These are phyloP conservation scores for Aspergillus saccharolyticus DNA, from an alignment of 495 filamentous ascomycete species.

Conservation along the genomic window DNA sequence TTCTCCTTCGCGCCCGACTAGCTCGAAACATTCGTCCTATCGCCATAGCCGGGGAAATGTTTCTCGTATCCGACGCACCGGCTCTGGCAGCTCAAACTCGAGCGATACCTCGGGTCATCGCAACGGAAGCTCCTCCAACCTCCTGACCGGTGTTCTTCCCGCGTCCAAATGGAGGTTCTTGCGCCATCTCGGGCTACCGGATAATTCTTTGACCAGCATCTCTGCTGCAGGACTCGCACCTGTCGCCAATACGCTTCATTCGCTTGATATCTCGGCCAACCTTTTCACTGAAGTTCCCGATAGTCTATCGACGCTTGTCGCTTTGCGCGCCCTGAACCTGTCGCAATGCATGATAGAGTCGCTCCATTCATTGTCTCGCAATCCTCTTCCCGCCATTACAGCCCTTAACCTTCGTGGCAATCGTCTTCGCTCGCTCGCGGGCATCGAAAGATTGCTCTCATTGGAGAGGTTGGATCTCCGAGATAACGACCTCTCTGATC, in stretches of 20 bases:
- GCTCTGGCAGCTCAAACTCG: slow-evolving; percentile 88
- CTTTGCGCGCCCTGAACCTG: slow-evolving; percentile 82
- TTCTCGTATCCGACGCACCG: slow-evolving; percentile 73
- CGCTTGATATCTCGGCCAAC: slow-evolving; percentile 87
- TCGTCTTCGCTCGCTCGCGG: slow-evolving; percentile 80
- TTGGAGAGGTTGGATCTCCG: slow-evolving; percentile 86
- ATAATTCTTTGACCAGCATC: slow-evolving; percentile 81
- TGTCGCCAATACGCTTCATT: slow-evolving; percentile 78
- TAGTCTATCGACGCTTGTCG: slow-evolving; percentile 72
- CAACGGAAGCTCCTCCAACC: slow-evolving; percentile 66
- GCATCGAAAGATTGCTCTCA: slow-evolving; percentile 82
- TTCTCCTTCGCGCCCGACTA: slow-evolving; percentile 71
- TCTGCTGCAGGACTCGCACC: slow-evolving; percentile 68
- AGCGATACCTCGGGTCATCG: slow-evolving; percentile 67
- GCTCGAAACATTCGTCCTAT: slow-evolving; percentile 63
- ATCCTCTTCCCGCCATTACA: slow-evolving; percentile 87
- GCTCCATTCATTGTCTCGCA: slow-evolving; percentile 77
- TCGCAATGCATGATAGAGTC: slow-evolving; percentile 97
- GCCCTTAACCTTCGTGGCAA: slow-evolving; percentile 89
- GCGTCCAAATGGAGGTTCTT: slow-evolving; percentile 91
- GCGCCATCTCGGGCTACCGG: slow-evolving; percentile 82
- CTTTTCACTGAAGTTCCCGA: slow-evolving; percentile 89
- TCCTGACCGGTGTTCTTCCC: slow-evolving; percentile 62
- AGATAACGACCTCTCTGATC: slow-evolving; percentile 87
- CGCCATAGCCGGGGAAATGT: slow-evolving; percentile 46